A percentile compares a stretch with the other conserved stretches of the same genome.
phyloP scores from a whole-genome alignment of 2,329 filamentous ascomycete species.

The Aspergillus oerlinghausenensis region DNA sequence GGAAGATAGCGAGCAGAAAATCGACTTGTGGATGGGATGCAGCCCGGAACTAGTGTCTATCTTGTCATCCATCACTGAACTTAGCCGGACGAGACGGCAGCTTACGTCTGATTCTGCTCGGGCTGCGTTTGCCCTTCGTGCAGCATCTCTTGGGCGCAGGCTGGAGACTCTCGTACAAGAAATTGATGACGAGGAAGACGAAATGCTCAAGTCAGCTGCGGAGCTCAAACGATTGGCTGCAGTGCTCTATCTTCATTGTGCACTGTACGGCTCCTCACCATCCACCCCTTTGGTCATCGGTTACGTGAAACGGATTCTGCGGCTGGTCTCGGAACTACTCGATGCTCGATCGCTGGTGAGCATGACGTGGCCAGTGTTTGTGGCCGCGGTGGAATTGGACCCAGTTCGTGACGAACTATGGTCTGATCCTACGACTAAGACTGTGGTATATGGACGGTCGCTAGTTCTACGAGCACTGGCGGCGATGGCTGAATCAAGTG shows the following conservation, averaged over 20 bases:
- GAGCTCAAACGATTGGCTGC: slow-evolving; percentile 44
- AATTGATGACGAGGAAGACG: slow-evolving; percentile 27
- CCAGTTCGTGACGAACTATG: slow-evolving; percentile 36
- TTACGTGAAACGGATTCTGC: slow-evolving; percentile 34
- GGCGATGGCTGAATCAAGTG: slow-evolving; percentile 38
- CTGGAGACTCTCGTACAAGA: slow-evolving; percentile 33
- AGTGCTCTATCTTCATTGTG: slow-evolving; percentile 44
- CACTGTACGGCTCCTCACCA: slow-evolving; percentile 41
- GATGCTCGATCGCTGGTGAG: slow-evolving; percentile 29
- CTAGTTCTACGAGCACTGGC: slow-evolving; percentile 40
- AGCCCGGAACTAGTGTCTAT: slow-evolving; percentile 46
- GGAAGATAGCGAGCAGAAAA: slow-evolving; percentile 34
- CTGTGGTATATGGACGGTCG: slow-evolving; percentile 30
- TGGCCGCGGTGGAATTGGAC: slow-evolving; percentile 42
- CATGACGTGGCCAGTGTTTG: slow-evolving; percentile 42
- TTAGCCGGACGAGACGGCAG: slow-evolving; percentile 36
- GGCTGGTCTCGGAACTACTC: slow-evolving; percentile 30
- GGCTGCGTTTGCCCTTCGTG: slow-evolving; percentile 25
- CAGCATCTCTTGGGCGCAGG: slow-evolving; percentile 31
- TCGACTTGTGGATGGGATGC: slow-evolving; percentile 47
- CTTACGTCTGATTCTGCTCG: slow-evolving; percentile 19
- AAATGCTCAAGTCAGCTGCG: slow-evolving; percentile 32
- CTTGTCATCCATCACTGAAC: slow-evolving; percentile 45
- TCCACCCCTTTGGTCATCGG: slow-evolving; percentile 31
- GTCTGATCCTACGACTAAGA: slow-evolving; percentile 14